Percentiles rank a stretch among this genome's conserved stretches.
Evolutionary conservation across 805 yeast genomes (phyloP).

Genomic region (Candida argentea): DNA sequence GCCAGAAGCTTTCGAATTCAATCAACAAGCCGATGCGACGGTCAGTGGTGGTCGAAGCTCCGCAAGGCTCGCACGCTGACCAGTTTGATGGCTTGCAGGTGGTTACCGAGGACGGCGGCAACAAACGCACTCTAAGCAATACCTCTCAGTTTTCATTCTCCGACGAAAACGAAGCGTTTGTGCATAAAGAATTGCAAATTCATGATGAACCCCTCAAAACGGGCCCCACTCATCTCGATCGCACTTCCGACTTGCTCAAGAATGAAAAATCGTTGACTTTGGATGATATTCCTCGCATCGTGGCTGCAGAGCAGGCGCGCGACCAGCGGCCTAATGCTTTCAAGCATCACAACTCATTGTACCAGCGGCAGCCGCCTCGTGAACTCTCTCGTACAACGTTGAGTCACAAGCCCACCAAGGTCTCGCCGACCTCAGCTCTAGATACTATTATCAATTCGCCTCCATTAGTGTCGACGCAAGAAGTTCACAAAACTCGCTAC

Average conservation of each 20-base stretch:
- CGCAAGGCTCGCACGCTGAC: constrained; percentile 35
- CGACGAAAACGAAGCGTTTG: constrained; percentile 19
- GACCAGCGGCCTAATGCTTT: constrained; percentile 90
- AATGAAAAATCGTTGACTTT: constrained; percentile 80
- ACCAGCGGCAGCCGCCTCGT: constrained; percentile 22
- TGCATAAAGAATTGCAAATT: constrained; percentile 17
- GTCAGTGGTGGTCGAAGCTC: constrained; percentile 58
- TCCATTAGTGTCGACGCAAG: not conserved
- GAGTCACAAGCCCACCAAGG: not conserved
- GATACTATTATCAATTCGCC: constrained; percentile 6
- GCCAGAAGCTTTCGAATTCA: constrained; percentile 42
- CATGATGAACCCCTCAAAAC: constrained; percentile 30
- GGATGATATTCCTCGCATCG: constrained; percentile 95
- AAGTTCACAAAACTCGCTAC: constrained; percentile 28
- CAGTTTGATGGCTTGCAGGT: constrained; percentile 10
- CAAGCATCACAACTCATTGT: constrained; percentile 55
- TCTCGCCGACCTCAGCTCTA: constrained; percentile 6
- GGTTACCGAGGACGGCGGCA: constrained; percentile 9
- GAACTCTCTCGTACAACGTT: constrained; percentile 12
- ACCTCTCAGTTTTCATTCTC: constrained; percentile 21
- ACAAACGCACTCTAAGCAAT: constrained; percentile 10
- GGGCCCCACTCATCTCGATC: constrained; percentile 36
- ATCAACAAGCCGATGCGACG: constrained; percentile 53
- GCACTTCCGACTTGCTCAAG: constrained; percentile 61
- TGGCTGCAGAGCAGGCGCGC: constrained; percentile 93